phyloP scores from a whole-genome alignment of 768 basidiomycete genomes.

The Paxillus ammoniavirescens region DNA sequence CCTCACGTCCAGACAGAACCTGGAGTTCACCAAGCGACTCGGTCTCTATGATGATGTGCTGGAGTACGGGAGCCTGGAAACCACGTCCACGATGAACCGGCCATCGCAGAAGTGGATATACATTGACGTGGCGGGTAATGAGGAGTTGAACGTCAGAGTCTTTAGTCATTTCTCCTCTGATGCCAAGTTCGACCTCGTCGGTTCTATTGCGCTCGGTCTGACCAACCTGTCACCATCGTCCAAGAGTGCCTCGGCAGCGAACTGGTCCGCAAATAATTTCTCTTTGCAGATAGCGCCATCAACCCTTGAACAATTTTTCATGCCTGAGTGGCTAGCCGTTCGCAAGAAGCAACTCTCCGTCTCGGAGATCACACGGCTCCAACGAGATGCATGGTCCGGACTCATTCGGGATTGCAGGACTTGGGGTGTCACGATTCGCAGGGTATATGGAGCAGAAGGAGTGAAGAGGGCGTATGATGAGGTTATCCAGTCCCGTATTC shows the following conservation, averaged over 20 bases:
- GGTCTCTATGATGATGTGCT: constrained; percentile 57
- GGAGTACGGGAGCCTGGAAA: constrained; percentile 49
- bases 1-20: constrained; percentile 57
- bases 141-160: constrained; percentile 45
- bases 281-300: constrained; percentile 4
- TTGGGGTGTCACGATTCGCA: constrained; percentile 54
- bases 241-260: constrained; percentile 25
- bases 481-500: constrained; percentile 44
- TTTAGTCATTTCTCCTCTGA: constrained; percentile 35
- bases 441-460: constrained; percentile 43
- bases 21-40: constrained; percentile 52
- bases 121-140: constrained; percentile 62
- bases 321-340: constrained; percentile 64
- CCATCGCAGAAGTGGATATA: constrained; percentile 49
- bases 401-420: constrained; percentile 53
- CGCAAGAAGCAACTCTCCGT: constrained; percentile 49
- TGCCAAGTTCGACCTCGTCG: constrained; percentile 29
- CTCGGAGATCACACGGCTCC: constrained; percentile 46
- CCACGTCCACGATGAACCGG: constrained; percentile 28
- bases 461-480: constrained; percentile 51
- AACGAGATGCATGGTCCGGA: constrained; percentile 54
- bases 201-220: constrained; percentile 50
- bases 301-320: constrained; percentile 57
- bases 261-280: constrained; percentile 42
- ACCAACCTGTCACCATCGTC: constrained; percentile 54